phyloP scores from a whole-genome alignment of 495 filamentous ascomycete genomes.

The Podospora comata region DNA sequence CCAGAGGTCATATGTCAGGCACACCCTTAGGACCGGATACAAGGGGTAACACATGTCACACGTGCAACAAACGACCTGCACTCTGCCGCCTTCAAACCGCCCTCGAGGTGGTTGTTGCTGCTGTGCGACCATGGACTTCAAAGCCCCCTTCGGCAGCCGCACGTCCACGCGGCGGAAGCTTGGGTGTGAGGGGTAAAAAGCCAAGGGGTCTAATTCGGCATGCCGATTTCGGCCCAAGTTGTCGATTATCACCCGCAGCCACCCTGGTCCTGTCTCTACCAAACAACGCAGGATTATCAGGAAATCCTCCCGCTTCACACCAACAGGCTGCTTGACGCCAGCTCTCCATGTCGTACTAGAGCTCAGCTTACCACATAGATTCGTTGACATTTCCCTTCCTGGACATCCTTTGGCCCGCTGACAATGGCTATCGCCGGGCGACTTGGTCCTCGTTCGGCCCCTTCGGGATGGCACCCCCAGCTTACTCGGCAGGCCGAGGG shows the following conservation, averaged over 20 bases:
- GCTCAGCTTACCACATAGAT: neutral
- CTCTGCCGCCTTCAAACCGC: constrained; percentile 22
- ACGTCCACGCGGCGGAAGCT: neutral
- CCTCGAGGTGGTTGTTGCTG: constrained; percentile 20
- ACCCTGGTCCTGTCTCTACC: neutral
- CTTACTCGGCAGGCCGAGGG: neutral
- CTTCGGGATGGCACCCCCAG: neutral
- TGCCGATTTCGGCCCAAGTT: constrained; percentile 44
- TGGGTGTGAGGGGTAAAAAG: constrained; percentile 26
- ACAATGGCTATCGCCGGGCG: neutral
- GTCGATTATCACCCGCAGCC: constrained; percentile 14
- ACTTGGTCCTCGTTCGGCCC: neutral
- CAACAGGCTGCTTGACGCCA: neutral
- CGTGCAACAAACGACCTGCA: constrained; percentile 31
- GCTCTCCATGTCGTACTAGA: neutral
- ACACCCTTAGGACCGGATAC: neutral
- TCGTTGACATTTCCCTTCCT: neutral
- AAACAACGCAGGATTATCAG: neutral
- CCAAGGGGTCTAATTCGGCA: constrained; percentile 26
- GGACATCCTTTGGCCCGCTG: neutral
- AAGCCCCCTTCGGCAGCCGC: constrained; percentile 19
- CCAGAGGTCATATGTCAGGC: neutral
- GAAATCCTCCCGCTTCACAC: neutral
- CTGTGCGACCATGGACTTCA: constrained; percentile 27
- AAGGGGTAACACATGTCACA: constrained; percentile 24